Evolutionary conservation across 805 yeast genomes (phyloP).

Genomic region (Barnettozyma siamensis): DNA sequence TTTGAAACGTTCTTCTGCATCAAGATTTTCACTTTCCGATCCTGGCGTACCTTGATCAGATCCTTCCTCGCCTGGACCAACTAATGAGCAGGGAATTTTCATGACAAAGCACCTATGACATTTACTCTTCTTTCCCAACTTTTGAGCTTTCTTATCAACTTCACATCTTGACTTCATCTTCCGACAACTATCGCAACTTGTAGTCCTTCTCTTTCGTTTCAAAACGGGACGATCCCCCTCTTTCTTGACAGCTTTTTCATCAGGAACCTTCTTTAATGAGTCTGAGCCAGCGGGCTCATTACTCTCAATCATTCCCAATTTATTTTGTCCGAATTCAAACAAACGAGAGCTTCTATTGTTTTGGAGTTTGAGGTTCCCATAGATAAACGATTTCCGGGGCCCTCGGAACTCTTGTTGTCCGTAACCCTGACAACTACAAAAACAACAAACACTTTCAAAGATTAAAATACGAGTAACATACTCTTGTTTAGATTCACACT

Average conservation of each 20-base stretch:
- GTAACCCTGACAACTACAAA: not conserved
- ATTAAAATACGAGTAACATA: no score
- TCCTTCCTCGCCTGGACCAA: constrained; percentile 25
- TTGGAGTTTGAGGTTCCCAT: no score
- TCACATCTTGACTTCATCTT: constrained; percentile 56
- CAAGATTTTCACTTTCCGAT: not conserved
- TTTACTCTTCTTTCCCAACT: constrained; percentile 9
- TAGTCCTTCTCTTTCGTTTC: constrained; percentile 34
- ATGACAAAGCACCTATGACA: constrained; percentile 50
- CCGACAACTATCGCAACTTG: constrained; percentile 47
- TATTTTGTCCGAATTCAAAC: no score
- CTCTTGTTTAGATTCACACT: no score
- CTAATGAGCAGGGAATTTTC: constrained; percentile 42
- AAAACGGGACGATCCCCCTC: constrained; percentile 4
- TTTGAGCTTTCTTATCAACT: constrained; percentile 35
- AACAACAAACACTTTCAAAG: no score
- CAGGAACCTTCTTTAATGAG: not conserved
- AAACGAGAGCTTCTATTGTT: no score
- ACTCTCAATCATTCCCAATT: no score
- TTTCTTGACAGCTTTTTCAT: no score
- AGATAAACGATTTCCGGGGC: no score
- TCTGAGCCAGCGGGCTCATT: no score
- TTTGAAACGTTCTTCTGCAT: constrained; percentile 7
- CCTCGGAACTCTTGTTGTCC: not conserved
- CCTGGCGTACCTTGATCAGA: constrained; percentile 11